Conservation (phyloP, 1,284 basidiomycete genomes). For the Apiotrichum mycotoxinovorans region DNA sequence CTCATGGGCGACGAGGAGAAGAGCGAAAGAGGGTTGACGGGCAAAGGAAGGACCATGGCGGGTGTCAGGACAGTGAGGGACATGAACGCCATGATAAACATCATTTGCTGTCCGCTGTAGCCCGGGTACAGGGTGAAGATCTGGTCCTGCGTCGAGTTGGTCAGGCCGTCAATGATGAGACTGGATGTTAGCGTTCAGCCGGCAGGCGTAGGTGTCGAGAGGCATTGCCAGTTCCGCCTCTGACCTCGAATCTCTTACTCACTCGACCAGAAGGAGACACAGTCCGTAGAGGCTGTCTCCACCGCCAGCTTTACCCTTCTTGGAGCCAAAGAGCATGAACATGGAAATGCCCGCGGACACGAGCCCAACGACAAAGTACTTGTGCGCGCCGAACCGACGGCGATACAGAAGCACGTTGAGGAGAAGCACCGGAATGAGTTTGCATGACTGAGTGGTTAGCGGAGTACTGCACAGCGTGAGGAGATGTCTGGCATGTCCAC, state of each 20-base stretch:
- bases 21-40: constrained; percentile 31
- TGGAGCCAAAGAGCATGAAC: constrained; percentile 75
- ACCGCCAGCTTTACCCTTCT: constrained; percentile 40
- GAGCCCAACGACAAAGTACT: constrained; percentile 86
- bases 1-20: constrained; percentile 44
- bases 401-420: constrained; percentile 66
- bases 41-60: constrained; percentile 54
- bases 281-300: constrained; percentile 45
- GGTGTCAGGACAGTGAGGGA: constrained; percentile 62
- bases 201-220: too few relatives aligned
- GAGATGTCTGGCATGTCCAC: too few relatives aligned
- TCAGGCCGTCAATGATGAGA: constrained; percentile 84
- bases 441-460: constrained; percentile 64
- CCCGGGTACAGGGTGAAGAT: constrained; percentile 62
- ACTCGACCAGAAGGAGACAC: constrained; percentile 43
- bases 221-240: too few relatives aligned
- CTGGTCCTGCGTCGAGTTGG: constrained; percentile 98
- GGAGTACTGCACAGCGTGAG: background rate
- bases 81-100: constrained; percentile 85
- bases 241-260: too few relatives aligned
- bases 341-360: constrained; percentile 90
- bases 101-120: constrained; percentile 87
- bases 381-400: constrained; percentile 83
- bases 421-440: constrained; percentile 62
- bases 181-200: too few relatives aligned